Evolutionary conservation across 179 eudicot species (phyloP), one percentile per base, ranked within the genome.

Genomic region (Heliamphora pulchella): DNA sequence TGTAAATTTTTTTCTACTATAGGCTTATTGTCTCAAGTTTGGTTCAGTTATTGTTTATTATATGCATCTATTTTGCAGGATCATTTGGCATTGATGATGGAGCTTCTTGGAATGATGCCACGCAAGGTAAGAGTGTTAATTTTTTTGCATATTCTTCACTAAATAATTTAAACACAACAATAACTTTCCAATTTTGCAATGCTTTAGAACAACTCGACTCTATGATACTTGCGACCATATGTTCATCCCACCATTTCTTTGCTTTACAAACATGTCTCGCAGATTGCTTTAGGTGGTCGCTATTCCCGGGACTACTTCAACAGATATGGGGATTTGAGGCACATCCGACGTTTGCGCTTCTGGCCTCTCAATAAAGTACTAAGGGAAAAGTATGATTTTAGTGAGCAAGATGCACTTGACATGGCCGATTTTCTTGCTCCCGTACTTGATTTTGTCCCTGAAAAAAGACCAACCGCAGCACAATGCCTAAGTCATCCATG

Each of bases 61-160:
- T 54, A 20, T 17, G 15, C 64, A 1, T 54, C 69, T 74, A 55
- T 63, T 85, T 78, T 73, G 66, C 80, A 91, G 97, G 97, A 91
- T 85, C 94, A 93, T 81, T 87, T 93, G 81, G 97, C 96, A 54
- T 85, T 90, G 83, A 93, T 93, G 96, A 89, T 90, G 92, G 97
- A 91, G 84, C 91, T 93, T 78, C 88, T 93, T 39, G 97, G 97
- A 17, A 87, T 84, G 89, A 90, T 93, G 90, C 97, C 97, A 63
- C 95, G 96, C 70, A 93, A 93, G 90, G 97, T 93, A 81, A 84
- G 87, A 57, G 20, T 5, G 79, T 59, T 62, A 43, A 17, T 11
- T 51, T 46, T 50, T 54, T 5, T 55, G 10, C 53, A 22, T 39
- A n/a, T 2, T 17, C 9, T 44, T 8, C 11, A 14, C n/a, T 6